phyloP scores from a whole-genome alignment of 1,284 basidiomycete species.

The Papiliotrema terrestris region DNA sequence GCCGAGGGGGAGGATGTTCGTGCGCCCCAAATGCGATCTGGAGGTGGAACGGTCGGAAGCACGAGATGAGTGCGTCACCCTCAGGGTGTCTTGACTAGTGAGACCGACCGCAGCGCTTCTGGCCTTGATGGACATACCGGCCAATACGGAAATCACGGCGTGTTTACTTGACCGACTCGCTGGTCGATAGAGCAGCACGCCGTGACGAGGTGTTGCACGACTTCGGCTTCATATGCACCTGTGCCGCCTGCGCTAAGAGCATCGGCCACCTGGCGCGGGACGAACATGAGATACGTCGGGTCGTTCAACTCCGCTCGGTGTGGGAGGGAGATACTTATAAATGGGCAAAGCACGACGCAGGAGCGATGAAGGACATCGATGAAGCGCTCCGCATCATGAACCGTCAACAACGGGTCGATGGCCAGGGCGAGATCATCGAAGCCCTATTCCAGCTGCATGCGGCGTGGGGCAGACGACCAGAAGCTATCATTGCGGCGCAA shows the following conservation, averaged over 20 bases:
- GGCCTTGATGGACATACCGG: conserved; percentile 9
- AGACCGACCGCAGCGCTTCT: conserved; percentile 9
- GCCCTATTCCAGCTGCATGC: too few relatives aligned
- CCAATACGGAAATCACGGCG: conserved; percentile 16
- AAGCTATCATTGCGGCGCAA: too few relatives aligned
- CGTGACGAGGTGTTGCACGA: background rate
- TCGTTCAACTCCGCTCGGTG: too few relatives aligned
- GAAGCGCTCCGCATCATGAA: too few relatives aligned
- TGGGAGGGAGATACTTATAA: too few relatives aligned
- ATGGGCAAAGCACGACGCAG: too few relatives aligned
- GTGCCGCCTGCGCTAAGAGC: background rate
- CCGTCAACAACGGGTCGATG: too few relatives aligned
- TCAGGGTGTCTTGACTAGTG: background rate
- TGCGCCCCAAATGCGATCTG: conserved; percentile 26
- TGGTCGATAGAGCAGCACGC: background rate
- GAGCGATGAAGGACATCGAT: too few relatives aligned
- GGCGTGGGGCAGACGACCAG: too few relatives aligned
- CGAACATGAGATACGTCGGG: too few relatives aligned
- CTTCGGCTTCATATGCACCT: background rate
- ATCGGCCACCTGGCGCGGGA: background rate
- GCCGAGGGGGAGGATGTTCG: background rate
- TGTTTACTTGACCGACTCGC: conserved; percentile 11
- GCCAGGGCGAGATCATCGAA: too few relatives aligned
- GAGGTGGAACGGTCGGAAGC: conserved; percentile 15
- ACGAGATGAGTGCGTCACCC: conserved; percentile 9